Evolutionary conservation across 805 yeast species (phyloP).

Genomic region (Yarrowia deformans): DNA sequence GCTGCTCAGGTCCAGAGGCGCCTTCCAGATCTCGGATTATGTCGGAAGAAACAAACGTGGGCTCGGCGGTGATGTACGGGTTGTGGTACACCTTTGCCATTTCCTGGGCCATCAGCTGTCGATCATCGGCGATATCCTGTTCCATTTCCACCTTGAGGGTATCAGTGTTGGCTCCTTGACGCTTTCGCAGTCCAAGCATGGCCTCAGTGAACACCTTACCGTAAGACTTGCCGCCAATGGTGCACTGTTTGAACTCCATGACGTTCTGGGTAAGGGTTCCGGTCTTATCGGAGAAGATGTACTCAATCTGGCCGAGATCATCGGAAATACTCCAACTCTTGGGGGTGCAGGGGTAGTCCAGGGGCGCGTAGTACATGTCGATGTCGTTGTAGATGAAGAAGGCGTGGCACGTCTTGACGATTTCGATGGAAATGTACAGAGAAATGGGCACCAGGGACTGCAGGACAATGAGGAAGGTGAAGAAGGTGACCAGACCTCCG

Average conservation of each 20-base stretch:
- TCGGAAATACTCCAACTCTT: constrained; percentile 87
- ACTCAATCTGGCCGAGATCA: constrained; percentile 84
- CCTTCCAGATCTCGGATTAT: constrained; percentile 61
- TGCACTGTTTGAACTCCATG: constrained; percentile 84
- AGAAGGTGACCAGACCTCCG: constrained; percentile 72
- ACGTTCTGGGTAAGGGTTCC: constrained; percentile 85
- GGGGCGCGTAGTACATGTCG: constrained; percentile 69
- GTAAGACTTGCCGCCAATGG: constrained; percentile 71
- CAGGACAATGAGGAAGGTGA: constrained; percentile 74
- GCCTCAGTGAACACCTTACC: constrained; percentile 82
- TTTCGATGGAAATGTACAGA: constrained; percentile 78
- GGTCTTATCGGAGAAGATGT: constrained; percentile 81
- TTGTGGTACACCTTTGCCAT: constrained; percentile 62
- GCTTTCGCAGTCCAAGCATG: constrained; percentile 68
- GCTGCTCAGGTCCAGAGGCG: constrained; percentile 54
- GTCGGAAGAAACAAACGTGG: constrained; percentile 70
- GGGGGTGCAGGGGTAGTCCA: constrained; percentile 82
- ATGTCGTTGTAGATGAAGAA: constrained; percentile 75
- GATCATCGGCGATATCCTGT: constrained; percentile 57
- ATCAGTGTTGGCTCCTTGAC: constrained; percentile 69
- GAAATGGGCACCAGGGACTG: constrained; percentile 84
- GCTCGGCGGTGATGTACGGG: constrained; percentile 44
- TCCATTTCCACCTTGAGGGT: constrained; percentile 59
- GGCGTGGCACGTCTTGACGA: constrained; percentile 80
- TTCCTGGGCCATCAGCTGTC: constrained; percentile 57